Evolutionary conservation across 805 yeast genomes (phyloP), one percentile per base, ranked within the genome.

Genomic region (Zygoascus tannicola): DNA sequence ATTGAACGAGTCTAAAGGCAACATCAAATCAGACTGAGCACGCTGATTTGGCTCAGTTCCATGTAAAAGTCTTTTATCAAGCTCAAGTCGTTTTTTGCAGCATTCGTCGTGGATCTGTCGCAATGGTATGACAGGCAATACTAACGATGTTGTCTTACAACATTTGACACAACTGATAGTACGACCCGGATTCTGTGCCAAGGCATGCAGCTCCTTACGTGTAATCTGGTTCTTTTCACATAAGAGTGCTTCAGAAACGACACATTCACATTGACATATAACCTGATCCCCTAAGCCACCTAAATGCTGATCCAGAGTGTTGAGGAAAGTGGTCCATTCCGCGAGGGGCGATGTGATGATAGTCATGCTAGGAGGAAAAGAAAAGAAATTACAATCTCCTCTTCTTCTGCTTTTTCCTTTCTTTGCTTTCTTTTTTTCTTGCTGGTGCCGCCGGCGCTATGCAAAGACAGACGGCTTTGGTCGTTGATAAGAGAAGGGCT

Each of bases 221-320:
- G 16, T 30, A n/a, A 15, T 28, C 18, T 20, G 14, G 19, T 22
- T 23, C n/a, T 21, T 30, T 12, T 34, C 18, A n/a, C 41, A 10
- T 16, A 38, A 22, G 12, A 15, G 32, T 5, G 30, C 26, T 34
- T 46, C 53, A n/a, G 49, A 43, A 10, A 49, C 43, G 15, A 48
- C 33, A 36, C 54, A 51, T 15, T 54, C 54, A 33, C 54, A 50
- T 8, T 46, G n/a, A 21, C 48, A 38, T 10, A 41, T 39, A 19
- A 36, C 38, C 12, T 41, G 42, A 35, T 50, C 50, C 12, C 26
- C 32, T 21, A 32, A 12, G 14, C 26, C 38, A 12, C 22, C 42
- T 20, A 49, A 43, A 15, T 43, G 44, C 23, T 20, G 32, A 23
- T 50, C 54, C 22, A 51, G 28, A 12, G 49, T 38, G 28, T 40